A percentile compares a stretch with the other conserved stretches of the same genome.
These are phyloP conservation scores for cucumber (Cucumis sativus) DNA, from an alignment of 306 rosid genomes.

Conservation along the genomic window Cucumber_9930_V3 NC_026658.2:15622501-15623000, in stretches of 20 bases:
- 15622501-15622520: neutral
- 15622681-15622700: slow-evolving; percentile 97
- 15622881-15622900: slow-evolving; percentile 95
- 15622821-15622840: neutral
- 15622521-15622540: neutral
- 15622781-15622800: neutral
- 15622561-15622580: slow-evolving; percentile 98
- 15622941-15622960: slow-evolving; percentile 3
- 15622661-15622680: slow-evolving; percentile 99
- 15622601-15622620: slow-evolving; percentile 99
- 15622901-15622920: slow-evolving; percentile 98
- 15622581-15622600: slow-evolving; percentile 95
- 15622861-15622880: slow-evolving; percentile 95
- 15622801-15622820: neutral
- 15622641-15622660: slow-evolving; percentile 99
- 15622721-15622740: neutral
- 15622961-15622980: neutral
- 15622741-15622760: neutral
- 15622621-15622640: slow-evolving; percentile 94
- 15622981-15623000: neutral
- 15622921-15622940: slow-evolving; percentile 69
- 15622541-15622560: slow-evolving; percentile 23
- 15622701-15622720: slow-evolving; percentile 44
- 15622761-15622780: neutral
- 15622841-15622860: slow-evolving; percentile 19